Conservation (phyloP, 352 stramenopile species). For the Globisporangium nodosum region DNA sequence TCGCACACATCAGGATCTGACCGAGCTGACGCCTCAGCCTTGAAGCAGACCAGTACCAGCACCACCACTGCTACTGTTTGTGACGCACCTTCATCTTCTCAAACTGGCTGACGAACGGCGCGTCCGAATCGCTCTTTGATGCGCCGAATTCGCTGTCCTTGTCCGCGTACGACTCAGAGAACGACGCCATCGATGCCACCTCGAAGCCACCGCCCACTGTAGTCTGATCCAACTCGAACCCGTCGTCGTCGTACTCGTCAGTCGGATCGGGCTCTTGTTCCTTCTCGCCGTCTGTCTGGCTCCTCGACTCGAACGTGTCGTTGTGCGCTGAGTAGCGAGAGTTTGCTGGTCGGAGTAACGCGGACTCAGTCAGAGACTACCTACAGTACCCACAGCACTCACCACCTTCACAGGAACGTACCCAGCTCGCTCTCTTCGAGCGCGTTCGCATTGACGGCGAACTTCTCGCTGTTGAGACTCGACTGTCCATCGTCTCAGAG, state of each 20-base stretch:
- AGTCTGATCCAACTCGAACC: constrained; percentile 60
- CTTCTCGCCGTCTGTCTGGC: constrained; percentile 5
- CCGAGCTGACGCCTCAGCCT: background rate
- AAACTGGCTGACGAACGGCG: constrained; percentile 27
- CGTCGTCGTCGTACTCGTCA: constrained; percentile 55
- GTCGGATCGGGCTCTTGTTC: constrained; percentile 13
- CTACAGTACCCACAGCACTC: background rate
- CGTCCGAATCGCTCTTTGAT: constrained; percentile 4
- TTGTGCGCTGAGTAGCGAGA: constrained; percentile 12
- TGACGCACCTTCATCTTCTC: constrained; percentile 33
- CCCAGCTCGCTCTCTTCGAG: constrained; percentile 40
- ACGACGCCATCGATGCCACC: background rate
- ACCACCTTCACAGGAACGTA: constrained; percentile 9
- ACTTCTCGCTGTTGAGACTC: constrained; percentile 71
- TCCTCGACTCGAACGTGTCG: constrained; percentile 4
- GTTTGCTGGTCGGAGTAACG: background rate
- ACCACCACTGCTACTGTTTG: background rate
- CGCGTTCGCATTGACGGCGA: constrained; percentile 57
- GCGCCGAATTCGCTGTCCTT: background rate
- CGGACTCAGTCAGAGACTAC: background rate
- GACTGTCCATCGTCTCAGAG: constrained; percentile 23
- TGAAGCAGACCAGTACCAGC: background rate
- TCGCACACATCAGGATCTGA: background rate
- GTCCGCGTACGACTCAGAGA: background rate
- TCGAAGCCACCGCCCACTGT: constrained; percentile 15